Conservation (phyloP, 257 asterid species). For the Paulownia fortunei region DNA sequence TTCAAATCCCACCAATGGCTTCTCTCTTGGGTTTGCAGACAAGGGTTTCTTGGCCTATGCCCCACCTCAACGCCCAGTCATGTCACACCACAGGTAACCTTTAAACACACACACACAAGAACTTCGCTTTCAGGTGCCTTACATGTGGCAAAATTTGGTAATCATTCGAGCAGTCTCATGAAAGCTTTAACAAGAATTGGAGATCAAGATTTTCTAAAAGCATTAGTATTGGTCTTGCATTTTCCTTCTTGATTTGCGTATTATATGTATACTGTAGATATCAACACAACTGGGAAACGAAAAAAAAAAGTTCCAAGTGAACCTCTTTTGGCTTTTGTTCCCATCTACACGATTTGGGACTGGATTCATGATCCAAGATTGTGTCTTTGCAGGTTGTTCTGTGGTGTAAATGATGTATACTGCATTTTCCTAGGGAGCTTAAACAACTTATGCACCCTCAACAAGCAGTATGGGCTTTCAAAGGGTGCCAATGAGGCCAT, state of each 20-base stretch:
- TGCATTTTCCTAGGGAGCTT: conserved; percentile 80
- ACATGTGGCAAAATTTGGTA: no score
- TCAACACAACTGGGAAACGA: neutral
- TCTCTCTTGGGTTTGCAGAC: conserved; percentile 64
- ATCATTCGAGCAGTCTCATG: no score
- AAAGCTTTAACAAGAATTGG: neutral
- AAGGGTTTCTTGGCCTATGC: conserved; percentile 68
- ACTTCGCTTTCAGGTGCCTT: no score
- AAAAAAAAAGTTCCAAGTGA: neutral
- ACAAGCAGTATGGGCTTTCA: conserved; percentile 83
- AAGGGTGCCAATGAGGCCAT: conserved; percentile 79
- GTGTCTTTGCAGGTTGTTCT: conserved; percentile 62
- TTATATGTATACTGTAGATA: neutral
- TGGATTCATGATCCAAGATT: conserved; percentile 18
- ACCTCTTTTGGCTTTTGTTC: neutral
- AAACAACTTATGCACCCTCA: conserved; percentile 66
- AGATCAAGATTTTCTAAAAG: neutral
- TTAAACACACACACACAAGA: neutral
- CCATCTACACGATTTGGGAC: neutral
- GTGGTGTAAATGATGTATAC: conserved; percentile 80
- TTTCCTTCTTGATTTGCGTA: neutral
- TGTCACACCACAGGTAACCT: conserved; percentile 60
- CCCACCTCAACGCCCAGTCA: conserved; percentile 40
- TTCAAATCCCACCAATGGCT: conserved; percentile 54
- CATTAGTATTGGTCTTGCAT: neutral